phyloP scores from a whole-genome alignment of 352 stramenopile species.

The Phytopythium oedochilum region DNA sequence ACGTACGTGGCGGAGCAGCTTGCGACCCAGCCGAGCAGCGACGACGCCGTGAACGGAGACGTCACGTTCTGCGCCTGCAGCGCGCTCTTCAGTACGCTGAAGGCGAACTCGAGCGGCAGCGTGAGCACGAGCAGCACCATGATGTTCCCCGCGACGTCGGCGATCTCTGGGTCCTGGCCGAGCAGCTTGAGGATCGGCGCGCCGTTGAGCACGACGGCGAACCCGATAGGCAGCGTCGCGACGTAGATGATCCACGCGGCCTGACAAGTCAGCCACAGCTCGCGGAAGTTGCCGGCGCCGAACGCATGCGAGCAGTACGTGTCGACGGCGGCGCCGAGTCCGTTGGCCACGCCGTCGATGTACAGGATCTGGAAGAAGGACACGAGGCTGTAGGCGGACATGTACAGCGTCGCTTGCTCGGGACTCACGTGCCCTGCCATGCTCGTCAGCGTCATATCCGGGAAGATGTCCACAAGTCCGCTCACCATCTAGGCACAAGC shows the following conservation, averaged over 20 bases:
- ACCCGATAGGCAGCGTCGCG: conserved; percentile 10
- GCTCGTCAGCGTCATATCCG: conserved; percentile 4
- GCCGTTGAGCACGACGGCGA: conserved; percentile 14
- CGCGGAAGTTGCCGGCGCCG: conserved; percentile 16
- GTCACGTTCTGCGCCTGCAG: conserved; percentile 38
- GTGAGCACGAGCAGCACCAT: conserved; percentile 10
- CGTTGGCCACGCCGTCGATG: conserved; percentile 14
- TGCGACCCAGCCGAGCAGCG: conserved; percentile 13
- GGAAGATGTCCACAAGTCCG: background rate
- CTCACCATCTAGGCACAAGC: conserved; percentile 1
- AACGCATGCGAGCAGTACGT: conserved; percentile 36
- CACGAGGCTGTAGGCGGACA: conserved; percentile 6
- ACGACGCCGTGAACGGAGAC: conserved; percentile 21
- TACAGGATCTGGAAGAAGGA: conserved; percentile 17
- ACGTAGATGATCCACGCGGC: conserved; percentile 20
- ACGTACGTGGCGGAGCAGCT: conserved; percentile 20
- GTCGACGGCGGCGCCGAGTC: conserved; percentile 22
- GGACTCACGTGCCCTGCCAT: background rate
- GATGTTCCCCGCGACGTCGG: conserved; percentile 16
- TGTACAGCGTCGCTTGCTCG: background rate
- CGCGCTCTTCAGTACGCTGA: conserved; percentile 16
- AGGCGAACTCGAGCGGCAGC: conserved; percentile 24
- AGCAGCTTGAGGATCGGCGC: conserved; percentile 17
- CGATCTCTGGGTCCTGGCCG: conserved; percentile 27
- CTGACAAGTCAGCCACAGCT: conserved; percentile 37